Evolutionary conservation across 2,329 filamentous ascomycete species (phyloP), one percentile per base, ranked within the genome.

Genomic region (Colletotrichum tropicale): DNA sequence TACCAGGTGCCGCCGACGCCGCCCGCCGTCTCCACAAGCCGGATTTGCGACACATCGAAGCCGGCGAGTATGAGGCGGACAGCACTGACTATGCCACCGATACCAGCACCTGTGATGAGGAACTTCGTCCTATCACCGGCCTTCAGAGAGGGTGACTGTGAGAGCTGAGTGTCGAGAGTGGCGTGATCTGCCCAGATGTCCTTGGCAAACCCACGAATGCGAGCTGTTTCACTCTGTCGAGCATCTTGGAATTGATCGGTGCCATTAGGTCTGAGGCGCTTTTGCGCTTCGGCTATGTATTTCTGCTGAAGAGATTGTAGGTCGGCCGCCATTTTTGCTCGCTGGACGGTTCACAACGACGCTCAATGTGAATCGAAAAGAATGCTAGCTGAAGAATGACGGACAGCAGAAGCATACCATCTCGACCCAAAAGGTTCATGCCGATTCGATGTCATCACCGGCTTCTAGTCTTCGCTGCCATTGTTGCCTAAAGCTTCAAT

Each of bases 1-100:
- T 87, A 89, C 88, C 88, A 90, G 0, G 87, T 89, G 12, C 88
- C 88, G 5, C 88, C 88, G 28, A 88, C 84, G 3, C 86, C 87
- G 12, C 85, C 86, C 1, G 84, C 87, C 0, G 80, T 76, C 34
- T 89, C 87, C 21, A 87, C 79, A 0, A 88, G 71, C 1, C 83
- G 82, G n/a, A 89, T 84, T 8, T 87, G 85, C 0, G 84, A 71
- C 5, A 78, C 43, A 9, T 70, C 28, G 58, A 81, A 74, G 4
- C 80, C 80, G 2, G 76, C 71, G 24, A 82, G 70, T 24, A 82
- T 58, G 5, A 82, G 68, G 3, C 77, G 78, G 5, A 80, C 78
- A 1, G 82, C 83, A 16, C 77, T 81, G 2, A 84, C 77, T 0
- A 86, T 77, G 0, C 82, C 85, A 12, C 81, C 81, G 55, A 80